Evolutionary conservation across 192 early-diverging fungal genomes (phyloP).

Genomic region (Linnemannia hyalina): DNA sequence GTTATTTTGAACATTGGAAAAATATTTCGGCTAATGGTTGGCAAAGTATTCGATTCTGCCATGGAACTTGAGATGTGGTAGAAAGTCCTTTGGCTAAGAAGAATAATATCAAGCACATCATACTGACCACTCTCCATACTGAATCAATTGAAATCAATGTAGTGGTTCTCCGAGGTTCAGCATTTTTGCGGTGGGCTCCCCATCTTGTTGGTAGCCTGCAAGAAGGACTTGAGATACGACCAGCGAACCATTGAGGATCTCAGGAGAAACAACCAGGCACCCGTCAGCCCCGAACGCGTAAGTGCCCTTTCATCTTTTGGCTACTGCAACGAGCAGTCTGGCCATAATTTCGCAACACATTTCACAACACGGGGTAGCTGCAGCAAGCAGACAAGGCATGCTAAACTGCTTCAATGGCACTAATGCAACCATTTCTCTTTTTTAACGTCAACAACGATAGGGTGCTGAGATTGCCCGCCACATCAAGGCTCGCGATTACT

Average conservation of each 20-base stretch:
- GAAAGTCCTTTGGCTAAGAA: too few species aligned
- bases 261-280: slow-evolving; percentile 79
- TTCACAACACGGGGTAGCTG: too few species aligned
- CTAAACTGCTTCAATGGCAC: slow-evolving; percentile 55
- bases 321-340: background rate
- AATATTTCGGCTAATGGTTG: too few species aligned
- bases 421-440: slow-evolving; percentile 13
- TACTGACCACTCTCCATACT: background rate
- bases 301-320: slow-evolving; percentile 10
- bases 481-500: slow-evolving; percentile 88
- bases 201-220: slow-evolving; percentile 88
- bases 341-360: too few species aligned
- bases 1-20: too few species aligned
- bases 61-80: too few species aligned
- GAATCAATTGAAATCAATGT: background rate
- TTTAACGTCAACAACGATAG: slow-evolving; percentile 48
- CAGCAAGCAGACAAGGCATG: background rate
- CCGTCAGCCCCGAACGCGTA: slow-evolving; percentile 82
- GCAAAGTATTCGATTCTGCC: too few species aligned
- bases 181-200: slow-evolving; percentile 90
- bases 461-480: slow-evolving; percentile 81
- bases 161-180: slow-evolving; percentile 94
- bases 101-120: too few species aligned
- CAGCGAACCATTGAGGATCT: slow-evolving; percentile 81
- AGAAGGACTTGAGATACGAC: slow-evolving; percentile 92